Conservation (phyloP, 768 basidiomycete species). For the Lactarius hatsudake region DNA sequence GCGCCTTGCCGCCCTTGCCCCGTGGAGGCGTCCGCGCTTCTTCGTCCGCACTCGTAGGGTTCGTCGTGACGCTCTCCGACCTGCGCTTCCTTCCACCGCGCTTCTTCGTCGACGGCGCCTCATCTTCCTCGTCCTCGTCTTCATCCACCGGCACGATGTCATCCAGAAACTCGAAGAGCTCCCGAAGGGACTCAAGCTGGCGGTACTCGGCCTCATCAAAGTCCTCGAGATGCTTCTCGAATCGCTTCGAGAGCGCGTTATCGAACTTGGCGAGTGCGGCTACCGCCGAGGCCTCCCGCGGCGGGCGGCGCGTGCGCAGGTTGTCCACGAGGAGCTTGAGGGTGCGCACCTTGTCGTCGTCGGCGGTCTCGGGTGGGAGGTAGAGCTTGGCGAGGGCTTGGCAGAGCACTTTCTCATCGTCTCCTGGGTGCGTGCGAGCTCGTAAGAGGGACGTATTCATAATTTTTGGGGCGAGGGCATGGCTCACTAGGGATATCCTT, state of each 20-base stretch:
- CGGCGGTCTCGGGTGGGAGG: slow-evolving; percentile 65
- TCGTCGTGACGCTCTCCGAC: slow-evolving; percentile 56
- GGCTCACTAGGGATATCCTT: slow-evolving; percentile 52
- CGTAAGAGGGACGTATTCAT: background rate
- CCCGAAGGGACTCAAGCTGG: slow-evolving; percentile 57
- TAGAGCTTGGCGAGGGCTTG: slow-evolving; percentile 51
- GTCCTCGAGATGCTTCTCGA: slow-evolving; percentile 62
- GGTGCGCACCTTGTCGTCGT: slow-evolving; percentile 59
- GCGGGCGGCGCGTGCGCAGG: slow-evolving; percentile 56
- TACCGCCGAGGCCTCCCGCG: slow-evolving; percentile 55
- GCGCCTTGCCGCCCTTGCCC: slow-evolving; percentile 37
- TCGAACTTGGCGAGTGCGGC: slow-evolving; percentile 77
- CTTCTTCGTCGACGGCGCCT: slow-evolving; percentile 36
- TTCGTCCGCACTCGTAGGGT: slow-evolving; percentile 36
- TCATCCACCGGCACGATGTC: slow-evolving; percentile 68
- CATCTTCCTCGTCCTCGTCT: slow-evolving; percentile 45
- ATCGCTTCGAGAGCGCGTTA: slow-evolving; percentile 61
- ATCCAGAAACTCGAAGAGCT: slow-evolving; percentile 69
- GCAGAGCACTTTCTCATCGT: slow-evolving; percentile 47
- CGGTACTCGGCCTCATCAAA: slow-evolving; percentile 72
- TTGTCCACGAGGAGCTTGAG: slow-evolving; percentile 61
- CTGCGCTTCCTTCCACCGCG: slow-evolving; percentile 50
- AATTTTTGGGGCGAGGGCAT: too few relatives aligned
- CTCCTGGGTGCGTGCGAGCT: slow-evolving; percentile 35
- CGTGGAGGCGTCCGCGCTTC: slow-evolving; percentile 28